phyloP scores from a whole-genome alignment of 805 yeast genomes.

The Hermanozyma aechmeae region DNA sequence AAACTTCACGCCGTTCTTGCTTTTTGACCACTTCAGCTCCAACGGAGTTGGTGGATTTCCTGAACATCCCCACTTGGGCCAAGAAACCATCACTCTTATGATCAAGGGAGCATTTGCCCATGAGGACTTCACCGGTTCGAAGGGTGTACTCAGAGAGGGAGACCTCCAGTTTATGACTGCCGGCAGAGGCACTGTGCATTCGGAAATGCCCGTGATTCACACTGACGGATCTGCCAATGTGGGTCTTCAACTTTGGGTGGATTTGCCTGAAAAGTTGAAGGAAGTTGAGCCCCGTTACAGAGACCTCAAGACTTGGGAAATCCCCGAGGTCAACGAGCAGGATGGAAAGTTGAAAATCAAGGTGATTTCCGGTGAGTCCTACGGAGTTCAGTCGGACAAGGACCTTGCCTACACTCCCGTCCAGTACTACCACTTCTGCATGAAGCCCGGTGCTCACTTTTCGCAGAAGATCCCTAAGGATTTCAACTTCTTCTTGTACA shows the following conservation, averaged over 20 bases:
- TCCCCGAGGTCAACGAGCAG: conserved; percentile 58
- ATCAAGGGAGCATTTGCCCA: conserved; percentile 64
- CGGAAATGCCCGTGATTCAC: conserved; percentile 70
- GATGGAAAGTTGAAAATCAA: conserved; percentile 54
- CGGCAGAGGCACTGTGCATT: conserved; percentile 77
- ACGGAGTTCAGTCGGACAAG: conserved; percentile 64
- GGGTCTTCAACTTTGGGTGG: conserved; percentile 3
- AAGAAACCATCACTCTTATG: conserved; percentile 68
- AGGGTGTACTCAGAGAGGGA: conserved; percentile 69
- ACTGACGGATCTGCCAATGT: conserved; percentile 15
- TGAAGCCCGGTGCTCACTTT: conserved; percentile 58
- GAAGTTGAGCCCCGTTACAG: conserved; percentile 62
- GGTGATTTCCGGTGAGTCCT: conserved; percentile 70
- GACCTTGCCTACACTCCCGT: conserved; percentile 81
- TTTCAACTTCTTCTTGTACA: conserved; percentile 64
- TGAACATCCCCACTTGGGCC: conserved; percentile 78
- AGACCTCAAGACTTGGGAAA: conserved; percentile 60
- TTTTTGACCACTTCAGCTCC: conserved; percentile 72
- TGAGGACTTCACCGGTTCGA: conserved; percentile 81
- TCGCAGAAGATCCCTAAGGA: conserved; percentile 48
- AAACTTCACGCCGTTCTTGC: conserved; percentile 72
- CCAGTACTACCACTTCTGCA: conserved; percentile 55
- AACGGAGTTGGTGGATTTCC: conserved; percentile 60
- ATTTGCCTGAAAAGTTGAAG: conserved; percentile 10
- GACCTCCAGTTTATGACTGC: conserved; percentile 94